These are phyloP conservation scores for Verticillium nubilum DNA, from an alignment of 2,329 filamentous ascomycete species.

Conservation along the genomic window DNA sequence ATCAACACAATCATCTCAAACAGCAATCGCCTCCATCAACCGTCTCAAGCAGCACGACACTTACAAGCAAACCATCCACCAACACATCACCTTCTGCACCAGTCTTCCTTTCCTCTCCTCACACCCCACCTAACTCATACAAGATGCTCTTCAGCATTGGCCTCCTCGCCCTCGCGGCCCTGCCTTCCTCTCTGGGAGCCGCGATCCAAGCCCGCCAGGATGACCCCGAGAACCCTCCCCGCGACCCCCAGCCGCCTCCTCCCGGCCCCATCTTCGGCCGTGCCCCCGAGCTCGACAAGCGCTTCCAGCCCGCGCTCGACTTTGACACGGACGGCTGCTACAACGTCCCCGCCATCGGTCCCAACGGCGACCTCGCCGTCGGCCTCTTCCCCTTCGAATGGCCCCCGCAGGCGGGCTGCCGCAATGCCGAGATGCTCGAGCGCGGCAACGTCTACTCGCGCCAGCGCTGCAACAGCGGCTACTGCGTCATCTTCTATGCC, in stretches of 20 bases:
- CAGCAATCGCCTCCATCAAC: not conserved
- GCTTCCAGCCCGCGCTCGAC: constrained; percentile 20
- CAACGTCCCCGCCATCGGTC: constrained; percentile 31
- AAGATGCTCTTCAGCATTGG: not conserved
- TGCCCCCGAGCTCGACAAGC: not conserved
- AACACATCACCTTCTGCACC: not conserved
- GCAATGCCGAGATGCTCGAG: constrained; percentile 21
- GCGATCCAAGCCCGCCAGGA: not conserved
- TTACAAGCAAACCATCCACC: too few relatives aligned
- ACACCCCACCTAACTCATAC: not conserved
- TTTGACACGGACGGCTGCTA: constrained; percentile 32
- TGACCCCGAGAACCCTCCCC: not conserved
- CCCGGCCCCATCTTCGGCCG: not conserved
- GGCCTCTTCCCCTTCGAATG: not conserved
- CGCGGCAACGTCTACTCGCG: constrained; percentile 26
- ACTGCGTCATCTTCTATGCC: constrained; percentile 23
- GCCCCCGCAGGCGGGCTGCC: constrained; percentile 13
- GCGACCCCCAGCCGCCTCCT: not conserved
- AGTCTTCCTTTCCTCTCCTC: not conserved
- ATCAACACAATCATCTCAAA: not conserved
- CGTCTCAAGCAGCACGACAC: too few relatives aligned
- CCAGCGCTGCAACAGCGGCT: constrained; percentile 25
- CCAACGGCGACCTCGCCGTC: not conserved
- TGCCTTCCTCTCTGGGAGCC: not conserved
- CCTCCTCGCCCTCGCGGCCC: not conserved